These are phyloP conservation scores for Holtermanniella nyarrowii DNA, from an alignment of 768 basidiomycete species.

Conservation along the genomic window DNA sequence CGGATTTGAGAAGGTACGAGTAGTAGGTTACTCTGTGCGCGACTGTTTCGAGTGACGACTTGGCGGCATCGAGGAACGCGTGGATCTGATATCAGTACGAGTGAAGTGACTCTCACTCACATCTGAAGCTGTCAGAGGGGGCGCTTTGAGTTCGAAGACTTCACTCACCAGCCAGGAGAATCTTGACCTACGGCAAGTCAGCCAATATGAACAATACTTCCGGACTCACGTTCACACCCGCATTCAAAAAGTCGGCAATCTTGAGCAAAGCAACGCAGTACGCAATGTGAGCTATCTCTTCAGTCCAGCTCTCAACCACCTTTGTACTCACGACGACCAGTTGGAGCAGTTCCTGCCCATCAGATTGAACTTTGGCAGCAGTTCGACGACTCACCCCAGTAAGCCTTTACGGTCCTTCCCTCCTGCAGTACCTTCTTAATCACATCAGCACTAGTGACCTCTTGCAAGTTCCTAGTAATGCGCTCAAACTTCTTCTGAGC, in stretches of 20 bases:
- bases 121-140: neutral
- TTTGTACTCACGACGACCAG: neutral
- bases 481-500: conserved; percentile 52
- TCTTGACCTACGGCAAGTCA: conserved; percentile 50
- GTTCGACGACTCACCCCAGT: conserved; percentile 64
- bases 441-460: conserved; percentile 73
- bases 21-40: conserved; percentile 83
- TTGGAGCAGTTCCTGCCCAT: conserved; percentile 61
- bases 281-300: conserved; percentile 71
- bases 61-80: conserved; percentile 93
- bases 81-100: conserved; percentile 49
- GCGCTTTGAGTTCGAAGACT: neutral
- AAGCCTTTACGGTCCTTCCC: conserved; percentile 66
- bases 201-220: conserved; percentile 2
- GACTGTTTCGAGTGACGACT: conserved; percentile 88
- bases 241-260: conserved; percentile 88
- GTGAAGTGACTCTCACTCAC: neutral
- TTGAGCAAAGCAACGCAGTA: conserved; percentile 93
- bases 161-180: conserved; percentile 62
- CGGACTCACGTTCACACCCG: conserved; percentile 66
- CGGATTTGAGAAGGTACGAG: conserved; percentile 63
- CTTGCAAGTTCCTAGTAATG: conserved; percentile 75
- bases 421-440: conserved; percentile 72
- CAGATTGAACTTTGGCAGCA: neutral
- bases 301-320: neutral